phyloP scores from a whole-genome alignment of 441 rosid genomes.

The Populus trichocarpa region DNA sequence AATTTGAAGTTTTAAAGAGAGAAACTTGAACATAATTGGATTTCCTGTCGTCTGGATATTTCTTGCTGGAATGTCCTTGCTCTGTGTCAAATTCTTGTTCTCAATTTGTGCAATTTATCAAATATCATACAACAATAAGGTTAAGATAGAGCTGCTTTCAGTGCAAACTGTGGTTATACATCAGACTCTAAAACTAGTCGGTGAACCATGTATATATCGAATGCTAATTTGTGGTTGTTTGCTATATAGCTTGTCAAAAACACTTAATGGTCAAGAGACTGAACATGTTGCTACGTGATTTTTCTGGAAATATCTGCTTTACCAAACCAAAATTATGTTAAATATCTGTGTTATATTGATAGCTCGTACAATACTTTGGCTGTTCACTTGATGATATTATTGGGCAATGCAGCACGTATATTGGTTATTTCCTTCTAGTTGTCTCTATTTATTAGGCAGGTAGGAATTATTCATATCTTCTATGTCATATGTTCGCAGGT shows the following conservation, averaged over 20 bases:
- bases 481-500: conserved; percentile 18
- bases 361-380: background rate
- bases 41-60: background rate
- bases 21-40: background rate
- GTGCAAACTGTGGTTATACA: background rate
- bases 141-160: background rate
- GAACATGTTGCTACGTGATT: background rate
- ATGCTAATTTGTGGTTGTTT: background rate
- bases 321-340: background rate
- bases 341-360: background rate
- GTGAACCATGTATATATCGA: background rate
- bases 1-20: background rate
- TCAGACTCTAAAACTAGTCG: background rate
- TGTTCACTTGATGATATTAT: conserved; percentile 4
- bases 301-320: background rate
- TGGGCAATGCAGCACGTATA: background rate
- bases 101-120: background rate
- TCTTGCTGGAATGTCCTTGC: background rate
- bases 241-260: background rate
- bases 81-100: background rate
- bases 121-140: background rate
- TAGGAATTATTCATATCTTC: conserved; percentile 17
- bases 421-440: background rate
- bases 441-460: conserved; percentile 2
- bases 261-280: background rate